A percentile compares a stretch with the other conserved stretches of the same genome.
phyloP scores from a whole-genome alignment of 2,329 filamentous ascomycete genomes.

The Didymellaceae sp. region DNA sequence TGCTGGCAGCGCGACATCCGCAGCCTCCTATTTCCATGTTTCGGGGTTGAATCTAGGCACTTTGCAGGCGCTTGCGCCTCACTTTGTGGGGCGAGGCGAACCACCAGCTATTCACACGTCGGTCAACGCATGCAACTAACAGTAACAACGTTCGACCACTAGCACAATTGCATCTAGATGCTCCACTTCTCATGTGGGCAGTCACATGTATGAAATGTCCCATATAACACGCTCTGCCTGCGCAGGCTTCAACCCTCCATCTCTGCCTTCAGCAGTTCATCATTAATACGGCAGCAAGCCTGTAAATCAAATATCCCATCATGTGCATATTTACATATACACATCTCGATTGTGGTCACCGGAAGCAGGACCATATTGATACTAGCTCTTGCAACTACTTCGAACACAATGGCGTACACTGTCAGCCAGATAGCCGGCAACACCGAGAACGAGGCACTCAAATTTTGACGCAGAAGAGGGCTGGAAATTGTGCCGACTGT shows the following conservation, averaged over 20 bases:
- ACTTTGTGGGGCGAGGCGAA: constrained; percentile 20
- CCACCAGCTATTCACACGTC: constrained; percentile 19
- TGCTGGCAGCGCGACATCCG: constrained; percentile 14
- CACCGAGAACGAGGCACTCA: constrained; percentile 21
- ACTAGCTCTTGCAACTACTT: constrained; percentile 24
- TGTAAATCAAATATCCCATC: background rate
- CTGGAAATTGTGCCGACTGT: constrained; percentile 28
- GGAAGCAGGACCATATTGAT: constrained; percentile 26
- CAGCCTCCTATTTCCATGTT: constrained; percentile 7
- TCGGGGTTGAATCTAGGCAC: background rate
- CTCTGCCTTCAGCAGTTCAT: background rate
- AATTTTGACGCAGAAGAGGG: constrained; percentile 17
- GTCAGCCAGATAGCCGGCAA: constrained; percentile 27
- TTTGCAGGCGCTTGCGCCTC: constrained; percentile 17
- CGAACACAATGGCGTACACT: constrained; percentile 16
- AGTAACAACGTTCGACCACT: constrained; percentile 13
- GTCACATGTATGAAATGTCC: background rate
- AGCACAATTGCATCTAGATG: constrained; percentile 5
- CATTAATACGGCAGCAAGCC: background rate
- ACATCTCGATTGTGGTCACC: constrained; percentile 30
- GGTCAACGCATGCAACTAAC: constrained; percentile 12
- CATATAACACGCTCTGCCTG: background rate
- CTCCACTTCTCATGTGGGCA: constrained; percentile 10
- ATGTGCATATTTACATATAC: constrained; percentile 35
- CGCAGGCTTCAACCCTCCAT: background rate